Evolutionary conservation across 352 stramenopile species (phyloP), one percentile per base, ranked within the genome.

Genomic region (Phytophthora lateralis): DNA sequence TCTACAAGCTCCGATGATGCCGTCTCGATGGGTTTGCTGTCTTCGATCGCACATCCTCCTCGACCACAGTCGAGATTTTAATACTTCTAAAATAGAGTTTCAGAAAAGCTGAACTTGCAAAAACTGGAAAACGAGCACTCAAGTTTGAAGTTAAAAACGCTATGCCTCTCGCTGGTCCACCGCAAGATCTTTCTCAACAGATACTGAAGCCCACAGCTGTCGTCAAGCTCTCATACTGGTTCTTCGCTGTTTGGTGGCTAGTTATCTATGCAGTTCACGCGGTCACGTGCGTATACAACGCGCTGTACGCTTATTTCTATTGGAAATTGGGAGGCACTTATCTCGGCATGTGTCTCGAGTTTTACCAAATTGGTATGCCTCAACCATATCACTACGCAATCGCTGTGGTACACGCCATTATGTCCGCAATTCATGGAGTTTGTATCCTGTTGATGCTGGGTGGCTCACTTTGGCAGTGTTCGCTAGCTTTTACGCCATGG

Each of bases 371-470:
- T 27, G 60, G 60, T n/a, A 39, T 69, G 30, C 14, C 57, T 0
- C 17, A 47, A 6, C 41, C 26, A 14, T 53, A 66, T 38, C 55
- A 65, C 14, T 15, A 20, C 21, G 24, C 15, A 6, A 60, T 75
- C n/a, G 62, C 57, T 0, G 20, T 27, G 1, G 48, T 48, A 17
- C 56, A 75, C 48, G 55, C 50, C 6, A 7, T 65, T 17, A 29
- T 75, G 41, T 65, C 45, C 6, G 61, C 18, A 10, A 20, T 68
- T 21, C 66, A 75, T 45, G 47, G 24, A 4, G 4, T 45, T n/a
- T 45, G 50, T 30, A 55, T 68, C n/a, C 14, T 71, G 2, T 14
- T 62, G 2, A 60, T 71, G 50, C 0, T 53, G 0, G n/a, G 42
- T n/a, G 29, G 53, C 0, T 50, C 43, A 2, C 2, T 60, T 4